Evolutionary conservation across 2,329 filamentous ascomycete species (phyloP).

Genomic region (Fusarium torreyae): DNA sequence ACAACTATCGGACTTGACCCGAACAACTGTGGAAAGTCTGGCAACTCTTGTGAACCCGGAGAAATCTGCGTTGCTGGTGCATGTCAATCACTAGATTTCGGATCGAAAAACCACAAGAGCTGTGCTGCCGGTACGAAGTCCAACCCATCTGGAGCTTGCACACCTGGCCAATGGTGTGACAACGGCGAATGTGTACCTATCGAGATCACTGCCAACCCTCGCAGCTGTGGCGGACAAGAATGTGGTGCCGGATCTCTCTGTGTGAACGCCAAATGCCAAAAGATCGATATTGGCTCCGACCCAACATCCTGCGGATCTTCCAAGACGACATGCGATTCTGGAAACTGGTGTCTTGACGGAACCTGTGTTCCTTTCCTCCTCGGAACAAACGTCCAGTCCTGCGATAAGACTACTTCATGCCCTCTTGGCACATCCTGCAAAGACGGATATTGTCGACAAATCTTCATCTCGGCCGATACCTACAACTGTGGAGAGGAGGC

Average conservation of each 20-base stretch:
- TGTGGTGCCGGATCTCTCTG: conserved; percentile 35
- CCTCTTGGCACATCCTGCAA: conserved; percentile 21
- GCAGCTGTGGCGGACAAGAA: conserved; percentile 9
- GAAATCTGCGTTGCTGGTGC: conserved; percentile 33
- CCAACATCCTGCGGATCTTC: conserved; percentile 22
- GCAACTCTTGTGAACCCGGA: conserved; percentile 25
- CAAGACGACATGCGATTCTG: conserved; percentile 26
- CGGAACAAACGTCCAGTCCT: conserved; percentile 34
- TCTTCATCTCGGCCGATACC: conserved; percentile 26
- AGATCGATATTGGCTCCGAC: conserved; percentile 32
- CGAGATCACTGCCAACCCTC: conserved; percentile 28
- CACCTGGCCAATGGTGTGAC: conserved; percentile 33
- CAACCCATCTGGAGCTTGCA: conserved; percentile 7
- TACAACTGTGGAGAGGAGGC: conserved; percentile 24
- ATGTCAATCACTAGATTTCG: conserved; percentile 25
- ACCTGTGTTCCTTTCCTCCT: conserved; percentile 35
- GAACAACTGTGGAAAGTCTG: conserved; percentile 17
- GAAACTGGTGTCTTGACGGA: conserved; percentile 41
- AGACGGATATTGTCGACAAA: conserved; percentile 27
- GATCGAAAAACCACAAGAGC: background rate
- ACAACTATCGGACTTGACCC: conserved; percentile 39
- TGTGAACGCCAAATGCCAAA: conserved; percentile 29
- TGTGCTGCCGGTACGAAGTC: background rate
- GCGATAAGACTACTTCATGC: conserved; percentile 21
- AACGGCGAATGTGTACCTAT: conserved; percentile 28